Evolutionary conservation across 768 basidiomycete genomes (phyloP).

Genomic region (Hericium rajendrae): DNA sequence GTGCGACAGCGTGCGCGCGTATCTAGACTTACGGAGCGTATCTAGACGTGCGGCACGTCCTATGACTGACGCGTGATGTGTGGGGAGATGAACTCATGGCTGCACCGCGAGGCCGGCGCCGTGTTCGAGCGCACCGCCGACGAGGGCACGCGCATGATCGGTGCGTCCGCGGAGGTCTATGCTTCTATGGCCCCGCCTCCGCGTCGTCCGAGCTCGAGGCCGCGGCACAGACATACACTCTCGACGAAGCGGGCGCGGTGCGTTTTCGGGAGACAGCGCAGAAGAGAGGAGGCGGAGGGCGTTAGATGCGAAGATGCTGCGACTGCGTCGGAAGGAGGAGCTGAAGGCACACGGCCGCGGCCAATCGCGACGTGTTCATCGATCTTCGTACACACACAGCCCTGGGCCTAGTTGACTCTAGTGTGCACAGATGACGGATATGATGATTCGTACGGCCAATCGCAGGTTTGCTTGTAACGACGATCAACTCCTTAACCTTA

Average conservation of each 20-base stretch:
- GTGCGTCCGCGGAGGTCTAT: no score
- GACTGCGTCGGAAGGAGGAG: constrained; percentile 57
- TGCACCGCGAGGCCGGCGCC: constrained; percentile 56
- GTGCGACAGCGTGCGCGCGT: constrained; percentile 65
- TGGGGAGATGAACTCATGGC: constrained; percentile 60
- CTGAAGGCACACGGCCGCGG: constrained; percentile 32
- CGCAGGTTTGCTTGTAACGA: no score
- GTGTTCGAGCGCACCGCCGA: constrained; percentile 50
- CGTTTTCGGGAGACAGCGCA: constrained; percentile 29
- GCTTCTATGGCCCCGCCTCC: no score
- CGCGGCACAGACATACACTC: constrained; percentile 40
- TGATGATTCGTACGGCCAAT: no score
- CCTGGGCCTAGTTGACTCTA: no score
- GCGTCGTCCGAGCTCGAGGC: constrained; percentile 31
- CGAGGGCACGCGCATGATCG: constrained; percentile 40
- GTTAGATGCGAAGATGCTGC: constrained; percentile 50
- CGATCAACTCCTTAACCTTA: no score
- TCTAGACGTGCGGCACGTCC: constrained; percentile 53
- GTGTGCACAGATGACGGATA: no score
- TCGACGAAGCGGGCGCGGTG: constrained; percentile 28
- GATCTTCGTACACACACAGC: no score
- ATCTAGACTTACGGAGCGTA: constrained; percentile 55
- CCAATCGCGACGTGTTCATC: no score
- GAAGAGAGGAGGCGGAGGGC: constrained; percentile 50
- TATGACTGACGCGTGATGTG: constrained; percentile 73